Evolutionary conservation across 306 rosid genomes (phyloP), one percentile per base, ranked within the genome.

Genomic region (Begonia fuchsioides): DNA sequence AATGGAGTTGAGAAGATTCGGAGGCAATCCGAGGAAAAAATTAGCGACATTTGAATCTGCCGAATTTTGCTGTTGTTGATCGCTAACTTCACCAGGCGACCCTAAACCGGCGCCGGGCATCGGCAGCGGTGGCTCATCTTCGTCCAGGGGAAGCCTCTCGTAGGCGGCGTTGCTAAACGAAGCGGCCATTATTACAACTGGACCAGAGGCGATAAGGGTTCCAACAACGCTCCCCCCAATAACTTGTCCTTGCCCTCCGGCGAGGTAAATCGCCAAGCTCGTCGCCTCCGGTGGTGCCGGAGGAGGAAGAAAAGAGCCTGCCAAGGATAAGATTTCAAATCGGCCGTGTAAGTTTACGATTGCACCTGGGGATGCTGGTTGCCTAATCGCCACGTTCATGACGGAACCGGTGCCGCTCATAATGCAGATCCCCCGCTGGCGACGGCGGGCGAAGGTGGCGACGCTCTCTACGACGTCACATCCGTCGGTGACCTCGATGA

Each of bases 111-210:
- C 62, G 0, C 77, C 82, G 52, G 70, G 95, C 61, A 79, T 45
- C 19, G 47, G 60, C 63, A 65, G 13, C 17, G 56, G 60, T 12
- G 74, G 59, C 8, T 90, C 95, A 3, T 84, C 98, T 0, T 90
- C 98, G 49, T 90, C 98, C 67, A 90, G 57, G 0, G 98, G 95
- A 2, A 90, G 94, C 55, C 98, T 68, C 64, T 90, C 98, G 13
- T 90, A 90, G 0, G 98, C 98, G 0, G 98, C 98, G 92, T 90
- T 90, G 46, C 98, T 85, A 49, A 90, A 90, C 0, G 95, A 90
- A 17, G 95, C 98, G 0, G 95, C 86, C 87, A 90, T 90, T 19
- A 90, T 76, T 3, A 90, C 95, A 16, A 90, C 98, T 0, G 98
- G 92, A 0, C 98, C 98, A 0, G 95, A 75, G 12, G 98, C 98